Evolutionary conservation across 352 stramenopile genomes (phyloP), one percentile per base, ranked within the genome.

Genomic region (Pythium graminicola): DNA sequence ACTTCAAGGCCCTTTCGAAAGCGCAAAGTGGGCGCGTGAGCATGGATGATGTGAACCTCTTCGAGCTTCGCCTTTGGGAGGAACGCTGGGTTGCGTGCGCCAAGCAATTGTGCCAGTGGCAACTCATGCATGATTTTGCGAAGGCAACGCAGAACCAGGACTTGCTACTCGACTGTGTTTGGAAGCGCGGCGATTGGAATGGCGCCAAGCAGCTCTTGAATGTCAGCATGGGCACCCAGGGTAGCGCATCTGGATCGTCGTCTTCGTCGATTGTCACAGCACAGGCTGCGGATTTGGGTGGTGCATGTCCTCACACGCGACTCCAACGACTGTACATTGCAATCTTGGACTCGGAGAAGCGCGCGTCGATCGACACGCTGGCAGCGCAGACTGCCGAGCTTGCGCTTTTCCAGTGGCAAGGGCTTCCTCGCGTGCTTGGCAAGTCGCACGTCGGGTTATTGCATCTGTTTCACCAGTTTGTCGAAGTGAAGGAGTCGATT

Each of bases 31-130:
- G 77, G 0, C 77, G 70, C 17, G 73, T 86, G 35, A 84, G 70
- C 51, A 76, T 90, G 38, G 80, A 92, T 28, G 78, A 92, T 42
- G 75, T 90, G 7, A 95, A 83, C 57, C 39, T 89, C 17, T 93
- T 95, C 46, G 86, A 96, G 67, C 49, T 95, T 5, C 69, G 85
- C 11, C 57, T 93, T 22, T 94, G 86, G 85, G 81, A 96, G 58
- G 78, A 95, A 36, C 76, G 85, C 23, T 97, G 90, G 90, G 84
- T 97, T 28, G 89, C 82, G 2, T 96, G 84, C 57, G 85, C 86
- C 1, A 89, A 94, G 67, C 83, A 97, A 48, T 61, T 97, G 28
- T 95, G 85, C 19, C 86, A 97, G 59, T 97, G 90, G 90, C 79
- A 91, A 52, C 71, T 96, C 7, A 89, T 97, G 79, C 85, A 93